Base-by-base conservation (phyloP, 1,284 basidiomycete genomes). In the Austroboletus olivaceoglutinosus region DNA sequence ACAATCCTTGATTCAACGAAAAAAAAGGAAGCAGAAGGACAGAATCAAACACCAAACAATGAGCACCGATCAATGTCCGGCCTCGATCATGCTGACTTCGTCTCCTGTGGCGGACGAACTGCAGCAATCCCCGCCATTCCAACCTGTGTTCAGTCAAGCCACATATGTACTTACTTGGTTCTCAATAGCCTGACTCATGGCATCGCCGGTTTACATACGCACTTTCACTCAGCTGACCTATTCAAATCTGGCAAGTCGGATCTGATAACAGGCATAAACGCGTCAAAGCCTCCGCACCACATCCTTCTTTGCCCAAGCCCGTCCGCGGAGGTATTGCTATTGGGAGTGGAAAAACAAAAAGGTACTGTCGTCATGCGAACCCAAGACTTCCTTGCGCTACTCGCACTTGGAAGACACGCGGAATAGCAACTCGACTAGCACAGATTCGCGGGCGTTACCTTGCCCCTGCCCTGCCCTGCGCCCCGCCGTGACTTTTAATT, bases 351-450 rank as follows among this genome's bases (percentile, higher is more conserved):
- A 33, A 37, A 22, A 21, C 13, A n/a, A 29, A 53, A 51, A 57
- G 51, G 46, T 31, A 58, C 62, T 23, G 50, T 60, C 25, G 58
- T 52, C 45, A 63, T 51, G 59, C 40, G 23, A 34, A 46, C 47
- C 25, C 36, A 37, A 7, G 33, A 18, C 33, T 34, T 34, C n/a
- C 33, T 37, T 3, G 36, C 15, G 18, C 19, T 37, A 37, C n/a
- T 11, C 36, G 16, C n/a, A 37, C 36, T 19, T 53, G 49, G 51
- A 51, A 58, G 44, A 42, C 44, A 44, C 25, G 38, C 38, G 47
- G 41, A 53, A 45, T 39, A 36, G 31, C 40, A 36, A 38, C n/a
- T 9, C 30, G 5, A 6, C 19, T 45, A 31, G 42, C n/a, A 40
- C 27, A 18, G 39, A 43, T 25, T 43, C 38, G 22, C 37, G 16